Percentiles rank a stretch among this genome's conserved stretches.
phyloP scores from a whole-genome alignment of 495 filamentous ascomycete genomes.

The Lepidopterella palustris region DNA sequence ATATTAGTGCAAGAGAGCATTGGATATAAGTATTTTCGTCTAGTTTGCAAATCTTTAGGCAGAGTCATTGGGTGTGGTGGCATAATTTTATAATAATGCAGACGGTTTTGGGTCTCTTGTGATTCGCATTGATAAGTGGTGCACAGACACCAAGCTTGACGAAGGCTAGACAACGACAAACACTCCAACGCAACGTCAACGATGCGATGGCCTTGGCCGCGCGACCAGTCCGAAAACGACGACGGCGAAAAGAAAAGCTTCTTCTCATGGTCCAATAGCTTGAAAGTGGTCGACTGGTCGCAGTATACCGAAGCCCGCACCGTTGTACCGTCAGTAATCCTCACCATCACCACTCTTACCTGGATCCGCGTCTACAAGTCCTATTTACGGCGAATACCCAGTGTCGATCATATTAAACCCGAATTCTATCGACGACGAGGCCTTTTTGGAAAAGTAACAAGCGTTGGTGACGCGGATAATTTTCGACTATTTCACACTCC shows the following conservation, averaged over 20 bases:
- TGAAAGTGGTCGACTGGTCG: constrained; percentile 55
- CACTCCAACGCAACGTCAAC: not conserved
- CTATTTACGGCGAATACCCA: constrained; percentile 77
- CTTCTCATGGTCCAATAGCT: constrained; percentile 42
- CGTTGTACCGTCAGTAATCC: constrained; percentile 59
- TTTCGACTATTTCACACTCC: constrained; percentile 93
- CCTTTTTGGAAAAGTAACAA: constrained; percentile 79
- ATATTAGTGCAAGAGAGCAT: no score
- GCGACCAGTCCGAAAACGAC: constrained; percentile 13
- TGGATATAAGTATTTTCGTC: no score
- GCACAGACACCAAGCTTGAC: no score
- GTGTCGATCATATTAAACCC: constrained; percentile 61
- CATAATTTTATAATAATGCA: no score
- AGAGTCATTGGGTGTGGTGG: no score
- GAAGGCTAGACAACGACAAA: no score
- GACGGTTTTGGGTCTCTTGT: no score
- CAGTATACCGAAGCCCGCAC: constrained; percentile 59
- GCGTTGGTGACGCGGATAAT: constrained; percentile 92
- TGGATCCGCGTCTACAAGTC: constrained; percentile 57
- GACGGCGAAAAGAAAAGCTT: constrained; percentile 29
- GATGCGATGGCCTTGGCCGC: constrained; percentile 32
- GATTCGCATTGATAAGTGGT: no score
- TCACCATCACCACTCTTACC: constrained; percentile 59
- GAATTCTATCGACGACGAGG: constrained; percentile 61
- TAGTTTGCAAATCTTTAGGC: no score